Conservation (phyloP, 257 asterid species). For the Solanum chmielewskii region DNA sequence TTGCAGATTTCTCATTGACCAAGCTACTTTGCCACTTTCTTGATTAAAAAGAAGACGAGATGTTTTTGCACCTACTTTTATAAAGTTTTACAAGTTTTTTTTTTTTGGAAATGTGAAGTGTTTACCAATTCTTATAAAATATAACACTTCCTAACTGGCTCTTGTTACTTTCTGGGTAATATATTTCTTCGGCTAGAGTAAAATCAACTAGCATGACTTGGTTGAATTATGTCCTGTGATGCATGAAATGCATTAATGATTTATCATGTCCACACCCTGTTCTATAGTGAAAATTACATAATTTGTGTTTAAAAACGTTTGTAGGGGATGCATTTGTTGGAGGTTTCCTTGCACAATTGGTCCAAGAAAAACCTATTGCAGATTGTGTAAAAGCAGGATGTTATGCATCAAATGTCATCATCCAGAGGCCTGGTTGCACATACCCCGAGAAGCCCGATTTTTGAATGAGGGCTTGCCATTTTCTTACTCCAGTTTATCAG, state of each 20-base stretch:
- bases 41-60: neutral
- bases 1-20: neutral
- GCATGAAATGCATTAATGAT: neutral
- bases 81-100: neutral
- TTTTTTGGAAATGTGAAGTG: neutral
- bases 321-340: conserved; percentile 87
- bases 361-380: conserved; percentile 54
- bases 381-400: conserved; percentile 70
- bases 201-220: neutral
- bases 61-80: neutral
- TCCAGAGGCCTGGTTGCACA: conserved; percentile 87
- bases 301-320: neutral
- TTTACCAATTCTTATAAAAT: neutral
- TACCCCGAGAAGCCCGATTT: conserved; percentile 77
- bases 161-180: neutral
- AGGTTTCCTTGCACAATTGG: conserved; percentile 74
- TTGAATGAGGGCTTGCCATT: conserved; percentile 16
- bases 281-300: neutral
- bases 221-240: neutral
- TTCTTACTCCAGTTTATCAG: neutral
- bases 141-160: neutral
- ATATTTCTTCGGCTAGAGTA: neutral
- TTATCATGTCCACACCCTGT: neutral
- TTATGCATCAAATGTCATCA: conserved; percentile 71
- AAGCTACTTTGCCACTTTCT: no score